phyloP scores from a whole-genome alignment of 768 basidiomycete genomes.

The Boletus reticulatus region DNA sequence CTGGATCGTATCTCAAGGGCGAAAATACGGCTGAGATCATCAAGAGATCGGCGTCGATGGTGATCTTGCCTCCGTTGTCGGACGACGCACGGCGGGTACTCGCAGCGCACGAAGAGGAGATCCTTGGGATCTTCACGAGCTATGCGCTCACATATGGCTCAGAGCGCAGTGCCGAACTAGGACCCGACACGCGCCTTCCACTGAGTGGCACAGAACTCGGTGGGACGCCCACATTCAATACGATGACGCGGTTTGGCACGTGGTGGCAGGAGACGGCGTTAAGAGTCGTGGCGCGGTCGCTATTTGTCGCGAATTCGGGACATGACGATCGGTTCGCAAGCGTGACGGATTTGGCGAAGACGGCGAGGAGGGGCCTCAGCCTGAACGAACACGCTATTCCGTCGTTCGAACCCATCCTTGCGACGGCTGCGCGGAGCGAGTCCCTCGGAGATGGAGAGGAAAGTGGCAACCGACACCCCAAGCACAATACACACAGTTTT shows the following conservation, averaged over 20 bases:
- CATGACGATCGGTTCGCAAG: constrained; percentile 53
- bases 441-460: neutral
- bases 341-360: constrained; percentile 50
- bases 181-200: constrained; percentile 46
- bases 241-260: constrained; percentile 28
- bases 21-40: constrained; percentile 35
- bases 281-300: constrained; percentile 47
- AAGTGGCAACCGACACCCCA: neutral
- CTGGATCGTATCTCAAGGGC: constrained; percentile 40
- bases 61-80: constrained; percentile 53
- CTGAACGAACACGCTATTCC: constrained; percentile 63
- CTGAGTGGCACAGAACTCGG: constrained; percentile 38
- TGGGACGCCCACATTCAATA: constrained; percentile 2
- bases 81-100: constrained; percentile 41
- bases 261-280: constrained; percentile 40
- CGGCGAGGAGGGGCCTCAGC: constrained; percentile 51
- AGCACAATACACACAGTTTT: constrained; percentile 1
- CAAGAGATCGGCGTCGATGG: constrained; percentile 51
- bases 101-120: constrained; percentile 44
- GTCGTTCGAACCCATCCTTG: constrained; percentile 40
- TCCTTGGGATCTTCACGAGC: constrained; percentile 50
- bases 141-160: constrained; percentile 52
- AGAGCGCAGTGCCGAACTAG: constrained; percentile 38
- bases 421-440: constrained; percentile 19
- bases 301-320: constrained; percentile 68